These are phyloP conservation scores for Monosporozyma solicola DNA, from an alignment of 805 yeast species.

Conservation along the genomic window DNA sequence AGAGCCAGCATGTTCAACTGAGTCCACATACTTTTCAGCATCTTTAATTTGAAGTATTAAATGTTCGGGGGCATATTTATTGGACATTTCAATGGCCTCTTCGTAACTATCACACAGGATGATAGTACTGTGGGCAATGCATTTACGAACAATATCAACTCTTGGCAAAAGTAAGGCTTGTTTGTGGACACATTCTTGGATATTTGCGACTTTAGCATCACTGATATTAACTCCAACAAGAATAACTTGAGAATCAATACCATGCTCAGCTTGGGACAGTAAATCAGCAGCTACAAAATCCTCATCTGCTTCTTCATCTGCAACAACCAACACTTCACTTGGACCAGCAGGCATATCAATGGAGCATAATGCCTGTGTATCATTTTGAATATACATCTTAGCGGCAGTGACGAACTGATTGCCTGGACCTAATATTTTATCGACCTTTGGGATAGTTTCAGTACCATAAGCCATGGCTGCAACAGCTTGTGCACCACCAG, in stretches of 20 bases:
- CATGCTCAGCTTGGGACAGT: conserved; percentile 97
- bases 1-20: conserved; percentile 88
- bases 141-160: conserved; percentile 84
- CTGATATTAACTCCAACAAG: conserved; percentile 72
- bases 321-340: conserved; percentile 92
- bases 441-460: conserved; percentile 82
- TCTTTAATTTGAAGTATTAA: conserved; percentile 81
- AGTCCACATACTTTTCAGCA: conserved; percentile 61
- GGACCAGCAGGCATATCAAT: conserved; percentile 99
- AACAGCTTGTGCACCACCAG: conserved; percentile 99
- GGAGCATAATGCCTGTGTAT: conserved; percentile 87
- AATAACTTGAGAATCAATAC: conserved; percentile 95
- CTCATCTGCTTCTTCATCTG: conserved; percentile 81
- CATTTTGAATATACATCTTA: conserved; percentile 94
- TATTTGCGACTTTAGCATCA: conserved; percentile 47
- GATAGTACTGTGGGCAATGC: conserved; percentile 85
- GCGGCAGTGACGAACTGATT: conserved; percentile 99
- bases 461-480: conserved; percentile 99
- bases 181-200: conserved; percentile 73
- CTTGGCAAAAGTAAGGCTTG: conserved; percentile 86
- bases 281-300: conserved; percentile 96
- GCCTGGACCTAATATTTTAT: conserved; percentile 97
- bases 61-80: conserved; percentile 95
- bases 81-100: conserved; percentile 81
- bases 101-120: conserved; percentile 58